phyloP scores from a whole-genome alignment of 208 protist genomes.

The Leishmania arabica region DNA sequence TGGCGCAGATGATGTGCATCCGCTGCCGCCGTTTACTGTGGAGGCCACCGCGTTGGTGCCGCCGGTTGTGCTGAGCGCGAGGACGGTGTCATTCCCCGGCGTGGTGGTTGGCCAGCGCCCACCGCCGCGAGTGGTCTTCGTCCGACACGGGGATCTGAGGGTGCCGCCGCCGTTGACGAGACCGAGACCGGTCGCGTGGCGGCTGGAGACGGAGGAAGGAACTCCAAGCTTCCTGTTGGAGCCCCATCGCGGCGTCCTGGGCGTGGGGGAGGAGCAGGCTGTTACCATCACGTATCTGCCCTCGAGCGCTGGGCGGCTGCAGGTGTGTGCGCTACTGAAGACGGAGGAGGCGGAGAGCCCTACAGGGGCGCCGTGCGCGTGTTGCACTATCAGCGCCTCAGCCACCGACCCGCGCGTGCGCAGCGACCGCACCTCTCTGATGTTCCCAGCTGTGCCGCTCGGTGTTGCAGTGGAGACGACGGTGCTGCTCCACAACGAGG shows the following conservation, averaged over 20 bases:
- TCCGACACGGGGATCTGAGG: conserved; percentile 46
- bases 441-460: conserved; percentile 90
- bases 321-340: conserved; percentile 50
- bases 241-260: conserved; percentile 55
- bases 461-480: conserved; percentile 62
- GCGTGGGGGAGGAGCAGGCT: conserved; percentile 38
- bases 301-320: conserved; percentile 27
- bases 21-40: conserved; percentile 67
- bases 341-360: conserved; percentile 38
- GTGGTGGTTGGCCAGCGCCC: conserved; percentile 62
- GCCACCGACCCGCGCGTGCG: conserved; percentile 80
- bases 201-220: conserved; percentile 13
- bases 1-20: conserved; percentile 69
- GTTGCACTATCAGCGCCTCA: conserved; percentile 53
- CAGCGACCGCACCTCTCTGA: conserved; percentile 75
- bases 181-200: conserved; percentile 25
- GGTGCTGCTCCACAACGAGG: conserved; percentile 90
- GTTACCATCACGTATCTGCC: conserved; percentile 84
- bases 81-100: conserved; percentile 44
- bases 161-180: conserved; percentile 20
- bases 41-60: conserved; percentile 40
- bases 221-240: conserved; percentile 65
- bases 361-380: conserved; percentile 44
- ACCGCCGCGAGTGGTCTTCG: conserved; percentile 37
- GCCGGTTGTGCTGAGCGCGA: conserved; percentile 36